phyloP scores from a whole-genome alignment of 2,329 filamentous ascomycete genomes.

The Ophiostoma triangulosporum region DNA sequence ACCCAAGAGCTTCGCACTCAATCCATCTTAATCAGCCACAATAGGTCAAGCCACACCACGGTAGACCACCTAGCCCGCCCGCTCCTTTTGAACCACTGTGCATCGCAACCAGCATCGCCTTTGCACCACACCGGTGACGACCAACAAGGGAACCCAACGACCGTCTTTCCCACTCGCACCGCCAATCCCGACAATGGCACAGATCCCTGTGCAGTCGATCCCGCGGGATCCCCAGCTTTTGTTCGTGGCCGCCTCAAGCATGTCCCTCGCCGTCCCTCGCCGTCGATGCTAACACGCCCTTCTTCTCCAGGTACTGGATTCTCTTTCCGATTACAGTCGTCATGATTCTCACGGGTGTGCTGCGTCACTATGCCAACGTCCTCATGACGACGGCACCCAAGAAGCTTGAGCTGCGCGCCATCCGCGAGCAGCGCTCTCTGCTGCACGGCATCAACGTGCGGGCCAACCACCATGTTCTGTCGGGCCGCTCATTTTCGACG shows the following conservation, averaged over 20 bases:
- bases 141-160: not conserved
- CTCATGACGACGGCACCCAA: slow-evolving; percentile 79
- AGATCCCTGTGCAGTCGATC: slow-evolving; percentile 84
- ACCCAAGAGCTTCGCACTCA: not conserved
- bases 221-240: slow-evolving; percentile 96
- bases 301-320: slow-evolving; percentile 77
- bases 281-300: not conserved
- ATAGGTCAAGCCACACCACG: slow-evolving; percentile 4
- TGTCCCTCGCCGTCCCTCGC: not conserved
- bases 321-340: slow-evolving; percentile 92
- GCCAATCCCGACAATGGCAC: slow-evolving; percentile 52
- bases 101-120: slow-evolving; percentile 1
- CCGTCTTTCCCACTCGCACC: not conserved
- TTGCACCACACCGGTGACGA: not conserved
- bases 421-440: slow-evolving; percentile 78
- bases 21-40: not conserved
- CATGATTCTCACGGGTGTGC: slow-evolving; percentile 91
- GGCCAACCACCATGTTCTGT: slow-evolving; percentile 67
- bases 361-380: slow-evolving; percentile 92
- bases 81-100: slow-evolving; percentile 4
- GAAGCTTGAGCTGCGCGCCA: slow-evolving; percentile 57
- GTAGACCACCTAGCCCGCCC: not conserved
- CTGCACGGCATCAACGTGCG: slow-evolving; percentile 75
- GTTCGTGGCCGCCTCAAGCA: slow-evolving; percentile 35
- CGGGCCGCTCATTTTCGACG: slow-evolving; percentile 59